phyloP scores from a whole-genome alignment of 495 filamentous ascomycete genomes.

The Cudoniella acicularis region DNA sequence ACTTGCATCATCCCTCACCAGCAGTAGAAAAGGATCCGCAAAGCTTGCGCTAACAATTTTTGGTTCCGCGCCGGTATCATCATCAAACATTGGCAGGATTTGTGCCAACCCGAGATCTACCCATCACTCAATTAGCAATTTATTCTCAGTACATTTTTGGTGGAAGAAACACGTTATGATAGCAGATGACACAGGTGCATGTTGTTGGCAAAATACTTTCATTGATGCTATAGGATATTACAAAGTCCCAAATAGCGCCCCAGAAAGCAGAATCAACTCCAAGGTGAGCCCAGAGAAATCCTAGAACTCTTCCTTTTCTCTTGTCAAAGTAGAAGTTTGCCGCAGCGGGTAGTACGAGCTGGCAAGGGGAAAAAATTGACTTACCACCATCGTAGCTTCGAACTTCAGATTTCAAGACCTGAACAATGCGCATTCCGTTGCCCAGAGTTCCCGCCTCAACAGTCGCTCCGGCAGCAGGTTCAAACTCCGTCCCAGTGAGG shows the following conservation, averaged over 20 bases:
- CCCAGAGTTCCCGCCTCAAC: slow-evolving; percentile 78
- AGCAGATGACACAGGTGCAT: slow-evolving; percentile 18
- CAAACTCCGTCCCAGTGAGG: slow-evolving; percentile 74
- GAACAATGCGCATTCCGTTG: slow-evolving; percentile 70
- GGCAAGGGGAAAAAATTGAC: slow-evolving; percentile 25
- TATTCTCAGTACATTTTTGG: background rate
- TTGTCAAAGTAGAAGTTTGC: background rate
- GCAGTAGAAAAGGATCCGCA: slow-evolving; percentile 79
- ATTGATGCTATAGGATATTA: slow-evolving; percentile 32
- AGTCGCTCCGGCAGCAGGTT: slow-evolving; percentile 77
- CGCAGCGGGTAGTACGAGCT: background rate
- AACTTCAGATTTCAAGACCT: slow-evolving; percentile 79
- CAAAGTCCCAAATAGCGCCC: slow-evolving; percentile 18
- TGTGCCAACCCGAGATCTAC: slow-evolving; percentile 79
- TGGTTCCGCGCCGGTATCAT: slow-evolving; percentile 73
- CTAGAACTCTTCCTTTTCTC: background rate
- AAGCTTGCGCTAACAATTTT: slow-evolving; percentile 78
- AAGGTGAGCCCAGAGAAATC: background rate
- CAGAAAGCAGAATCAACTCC: slow-evolving; percentile 13
- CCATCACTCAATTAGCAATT: slow-evolving; percentile 15
- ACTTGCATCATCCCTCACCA: slow-evolving; percentile 78
- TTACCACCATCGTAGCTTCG: slow-evolving; percentile 83
- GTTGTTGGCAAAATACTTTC: slow-evolving; percentile 21
- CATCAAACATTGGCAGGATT: slow-evolving; percentile 86
- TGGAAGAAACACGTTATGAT: slow-evolving; percentile 11